phyloP scores from a whole-genome alignment of 495 filamentous ascomycete genomes.

The Articulospora tetracladia region DNA sequence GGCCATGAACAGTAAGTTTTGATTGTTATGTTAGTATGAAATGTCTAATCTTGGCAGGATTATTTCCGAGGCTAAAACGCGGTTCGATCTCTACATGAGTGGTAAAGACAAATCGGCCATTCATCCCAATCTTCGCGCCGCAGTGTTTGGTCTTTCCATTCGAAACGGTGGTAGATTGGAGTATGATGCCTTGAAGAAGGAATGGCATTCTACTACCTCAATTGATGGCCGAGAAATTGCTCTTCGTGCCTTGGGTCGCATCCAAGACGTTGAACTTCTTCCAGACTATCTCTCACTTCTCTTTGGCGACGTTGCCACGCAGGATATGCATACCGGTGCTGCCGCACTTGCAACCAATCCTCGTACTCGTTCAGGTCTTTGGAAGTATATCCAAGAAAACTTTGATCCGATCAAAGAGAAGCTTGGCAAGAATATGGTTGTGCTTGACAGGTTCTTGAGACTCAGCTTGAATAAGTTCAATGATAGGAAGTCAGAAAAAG shows the following conservation, averaged over 20 bases:
- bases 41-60: conserved; percentile 43
- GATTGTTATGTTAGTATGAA: neutral
- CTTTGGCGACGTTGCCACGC: conserved; percentile 68
- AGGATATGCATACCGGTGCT: conserved; percentile 81
- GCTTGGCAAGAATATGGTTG: conserved; percentile 75
- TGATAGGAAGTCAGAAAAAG: conserved; percentile 55
- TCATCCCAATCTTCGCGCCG: conserved; percentile 66
- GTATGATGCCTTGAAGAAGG: conserved; percentile 68
- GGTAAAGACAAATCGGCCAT: conserved; percentile 64
- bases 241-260: conserved; percentile 71
- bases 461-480: conserved; percentile 74
- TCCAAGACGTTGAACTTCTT: conserved; percentile 55
- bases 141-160: conserved; percentile 77
- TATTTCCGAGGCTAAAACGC: conserved; percentile 62
- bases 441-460: conserved; percentile 83
- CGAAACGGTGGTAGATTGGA: conserved; percentile 59
- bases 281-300: conserved; percentile 76
- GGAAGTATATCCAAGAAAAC: conserved; percentile 78
- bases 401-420: conserved; percentile 66
- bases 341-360: conserved; percentile 68
- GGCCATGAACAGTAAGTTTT: conserved; percentile 65
- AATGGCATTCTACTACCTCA: conserved; percentile 75
- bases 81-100: conserved; percentile 70
- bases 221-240: conserved; percentile 88
- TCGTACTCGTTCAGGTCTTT: conserved; percentile 63